phyloP scores from a whole-genome alignment of 1,284 basidiomycete genomes.

The Boletellus dicymbophilus region DNA sequence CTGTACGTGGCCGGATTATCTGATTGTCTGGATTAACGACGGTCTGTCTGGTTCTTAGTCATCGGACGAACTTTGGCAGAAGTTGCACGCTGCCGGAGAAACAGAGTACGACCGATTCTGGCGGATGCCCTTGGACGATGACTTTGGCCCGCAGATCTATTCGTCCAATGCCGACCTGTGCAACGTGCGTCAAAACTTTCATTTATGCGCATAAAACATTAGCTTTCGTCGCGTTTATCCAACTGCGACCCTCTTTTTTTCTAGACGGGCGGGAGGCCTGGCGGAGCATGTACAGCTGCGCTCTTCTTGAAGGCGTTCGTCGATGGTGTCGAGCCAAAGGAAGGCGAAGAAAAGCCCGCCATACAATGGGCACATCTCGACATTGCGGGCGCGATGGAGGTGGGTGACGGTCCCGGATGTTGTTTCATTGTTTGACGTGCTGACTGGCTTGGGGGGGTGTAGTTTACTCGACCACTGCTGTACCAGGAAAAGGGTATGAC shows the following conservation, averaged over 20 bases:
- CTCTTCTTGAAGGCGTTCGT: constrained; percentile 86
- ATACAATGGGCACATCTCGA: constrained; percentile 84
- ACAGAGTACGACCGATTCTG: constrained; percentile 81
- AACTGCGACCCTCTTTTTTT: constrained; percentile 6
- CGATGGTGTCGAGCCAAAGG: constrained; percentile 64
- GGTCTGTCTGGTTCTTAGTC: constrained; percentile 43
- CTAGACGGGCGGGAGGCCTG: constrained; percentile 67
- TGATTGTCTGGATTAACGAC: background rate
- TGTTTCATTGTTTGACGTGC: background rate
- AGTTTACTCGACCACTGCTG: constrained; percentile 54
- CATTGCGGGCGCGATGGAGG: constrained; percentile 84
- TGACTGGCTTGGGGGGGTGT: background rate
- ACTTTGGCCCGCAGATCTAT: constrained; percentile 77
- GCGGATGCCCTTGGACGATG: constrained; percentile 84
- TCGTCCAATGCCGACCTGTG: constrained; percentile 81
- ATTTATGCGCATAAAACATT: too few relatives aligned
- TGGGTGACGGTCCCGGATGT: constrained; percentile 19
- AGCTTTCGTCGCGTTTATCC: background rate
- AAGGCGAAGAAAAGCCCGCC: constrained; percentile 46
- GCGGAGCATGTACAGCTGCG: constrained; percentile 81
- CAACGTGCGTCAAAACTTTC: constrained; percentile 57
- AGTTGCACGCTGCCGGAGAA: constrained; percentile 71
- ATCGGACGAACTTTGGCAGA: constrained; percentile 74
- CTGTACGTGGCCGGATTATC: constrained; percentile 43
- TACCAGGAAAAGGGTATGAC: constrained; percentile 83